Evolutionary conservation across 2,329 filamentous ascomycete genomes (phyloP).

Genomic region (Dothistroma pini): DNA sequence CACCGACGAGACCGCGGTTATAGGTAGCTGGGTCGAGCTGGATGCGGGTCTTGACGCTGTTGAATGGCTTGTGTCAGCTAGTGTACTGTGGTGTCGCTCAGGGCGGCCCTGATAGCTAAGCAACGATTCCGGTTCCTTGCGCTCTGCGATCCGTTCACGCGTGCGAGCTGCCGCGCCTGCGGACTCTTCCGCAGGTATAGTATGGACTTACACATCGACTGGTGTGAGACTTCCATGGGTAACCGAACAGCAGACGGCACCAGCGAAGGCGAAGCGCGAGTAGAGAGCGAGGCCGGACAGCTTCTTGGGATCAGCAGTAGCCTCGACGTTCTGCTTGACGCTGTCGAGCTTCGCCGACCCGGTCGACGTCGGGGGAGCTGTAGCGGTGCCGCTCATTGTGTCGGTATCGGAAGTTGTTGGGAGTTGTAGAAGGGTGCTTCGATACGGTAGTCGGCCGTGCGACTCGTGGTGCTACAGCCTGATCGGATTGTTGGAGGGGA

Average conservation of each 20-base stretch:
- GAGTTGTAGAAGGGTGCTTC: not conserved
- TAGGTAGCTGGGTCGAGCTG: constrained; percentile 87
- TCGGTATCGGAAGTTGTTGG: constrained; percentile 6
- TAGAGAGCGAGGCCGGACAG: constrained; percentile 70
- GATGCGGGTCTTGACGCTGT: constrained; percentile 90
- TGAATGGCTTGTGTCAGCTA: constrained; percentile 18
- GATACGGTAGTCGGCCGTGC: not conserved
- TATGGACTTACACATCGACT: constrained; percentile 90
- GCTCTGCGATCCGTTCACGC: not conserved
- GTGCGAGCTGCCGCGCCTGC: not conserved
- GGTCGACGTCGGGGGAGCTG: constrained; percentile 47
- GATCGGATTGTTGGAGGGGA: constrained; percentile 1
- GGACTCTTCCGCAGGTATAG: not conserved
- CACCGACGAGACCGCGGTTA: constrained; percentile 82
- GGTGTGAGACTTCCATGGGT: constrained; percentile 96
- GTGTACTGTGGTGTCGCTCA: not conserved
- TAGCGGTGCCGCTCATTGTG: constrained; percentile 35
- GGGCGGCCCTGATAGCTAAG: not conserved
- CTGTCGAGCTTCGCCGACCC: constrained; percentile 53
- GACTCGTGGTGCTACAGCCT: not conserved
- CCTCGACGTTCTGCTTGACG: constrained; percentile 46
- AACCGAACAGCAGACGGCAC: constrained; percentile 95
- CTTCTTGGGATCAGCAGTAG: constrained; percentile 48
- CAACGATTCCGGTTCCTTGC: not conserved
- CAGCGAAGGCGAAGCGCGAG: constrained; percentile 93